A percentile compares a stretch with the other conserved stretches of the same genome.
Evolutionary conservation across 202 grass and related monocot species (phyloP).

Genomic region (Setaria viridis): DNA sequence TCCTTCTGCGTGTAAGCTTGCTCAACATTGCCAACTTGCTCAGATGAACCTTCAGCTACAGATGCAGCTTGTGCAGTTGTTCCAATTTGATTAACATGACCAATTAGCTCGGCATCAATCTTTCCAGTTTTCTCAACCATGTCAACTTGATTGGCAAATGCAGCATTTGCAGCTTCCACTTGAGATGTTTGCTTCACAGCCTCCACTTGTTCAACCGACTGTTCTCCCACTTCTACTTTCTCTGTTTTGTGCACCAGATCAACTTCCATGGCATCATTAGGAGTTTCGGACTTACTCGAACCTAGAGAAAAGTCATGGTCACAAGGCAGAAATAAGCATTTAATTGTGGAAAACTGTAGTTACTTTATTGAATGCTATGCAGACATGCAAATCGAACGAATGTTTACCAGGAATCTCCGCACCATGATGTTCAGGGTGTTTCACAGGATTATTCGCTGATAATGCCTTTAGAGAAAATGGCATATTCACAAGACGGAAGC

Average conservation of each 20-base stretch:
- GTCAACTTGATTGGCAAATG: slow-evolving; percentile 10
- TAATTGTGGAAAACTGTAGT: slow-evolving; percentile 22
- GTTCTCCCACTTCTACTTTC: slow-evolving; percentile 6
- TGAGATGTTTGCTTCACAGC: slow-evolving; percentile 11
- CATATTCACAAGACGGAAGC: slow-evolving; percentile 78
- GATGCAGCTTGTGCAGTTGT: slow-evolving; percentile 34
- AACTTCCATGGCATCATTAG: slow-evolving; percentile 38
- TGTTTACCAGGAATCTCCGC: slow-evolving; percentile 50
- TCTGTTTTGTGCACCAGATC: slow-evolving; percentile 37
- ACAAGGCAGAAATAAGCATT: slow-evolving; percentile 40
- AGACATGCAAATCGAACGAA: slow-evolving; percentile 10
- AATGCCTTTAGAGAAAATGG: slow-evolving; percentile 44
- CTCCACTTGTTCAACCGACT: neutral
- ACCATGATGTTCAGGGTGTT: slow-evolving; percentile 19
- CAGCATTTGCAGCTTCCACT: slow-evolving; percentile 23
- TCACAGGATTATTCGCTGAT: slow-evolving; percentile 42
- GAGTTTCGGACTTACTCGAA: slow-evolving; percentile 25
- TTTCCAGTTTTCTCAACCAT: slow-evolving; percentile 34
- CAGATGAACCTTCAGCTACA: neutral
- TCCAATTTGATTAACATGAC: slow-evolving; percentile 14
- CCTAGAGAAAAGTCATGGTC: slow-evolving; percentile 44
- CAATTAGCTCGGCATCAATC: slow-evolving; percentile 27
- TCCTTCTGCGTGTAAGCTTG: slow-evolving; percentile 24
- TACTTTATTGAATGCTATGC: slow-evolving; percentile 2
- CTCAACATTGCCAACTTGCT: slow-evolving; percentile 31